phyloP scores from a whole-genome alignment of 495 filamentous ascomycete genomes.

The Trichoderma asperelloides region DNA sequence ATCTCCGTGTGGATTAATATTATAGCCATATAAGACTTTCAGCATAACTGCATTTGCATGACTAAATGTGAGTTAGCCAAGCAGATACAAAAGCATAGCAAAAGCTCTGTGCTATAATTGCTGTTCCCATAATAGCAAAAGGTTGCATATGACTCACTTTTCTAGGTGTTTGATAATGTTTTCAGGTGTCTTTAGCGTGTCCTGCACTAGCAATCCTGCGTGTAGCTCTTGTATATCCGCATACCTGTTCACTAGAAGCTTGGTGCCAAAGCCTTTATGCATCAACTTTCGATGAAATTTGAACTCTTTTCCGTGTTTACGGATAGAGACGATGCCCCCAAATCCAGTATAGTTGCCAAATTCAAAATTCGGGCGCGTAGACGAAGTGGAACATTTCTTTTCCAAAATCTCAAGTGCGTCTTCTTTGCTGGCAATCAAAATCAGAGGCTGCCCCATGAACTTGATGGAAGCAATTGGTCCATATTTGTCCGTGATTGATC shows the following conservation, averaged over 20 bases:
- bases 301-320: not conserved
- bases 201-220: constrained; percentile 24
- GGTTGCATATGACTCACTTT: constrained; percentile 15
- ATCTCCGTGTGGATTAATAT: constrained; percentile 20
- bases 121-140: not conserved
- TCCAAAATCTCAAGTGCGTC: constrained; percentile 16
- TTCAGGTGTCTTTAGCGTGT: constrained; percentile 23
- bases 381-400: constrained; percentile 16
- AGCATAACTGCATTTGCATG: constrained; percentile 32
- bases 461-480: constrained; percentile 17
- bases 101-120: too few relatives aligned
- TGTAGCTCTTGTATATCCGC: constrained; percentile 28
- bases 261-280: not conserved
- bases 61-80: not conserved
- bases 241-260: constrained; percentile 14
- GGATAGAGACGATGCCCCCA: not conserved
- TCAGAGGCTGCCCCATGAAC: constrained; percentile 16
- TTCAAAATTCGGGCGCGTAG: not conserved
- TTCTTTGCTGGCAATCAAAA: constrained; percentile 18
- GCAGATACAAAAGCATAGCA: too few relatives aligned
- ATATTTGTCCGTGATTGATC: constrained; percentile 17
- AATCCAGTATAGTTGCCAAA: not conserved
- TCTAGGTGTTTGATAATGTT: constrained; percentile 27
- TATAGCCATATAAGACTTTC: constrained; percentile 38
- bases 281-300: not conserved